Evolutionary conservation across 1,284 basidiomycete genomes (phyloP).

Genomic region (Polyporus tsugae): DNA sequence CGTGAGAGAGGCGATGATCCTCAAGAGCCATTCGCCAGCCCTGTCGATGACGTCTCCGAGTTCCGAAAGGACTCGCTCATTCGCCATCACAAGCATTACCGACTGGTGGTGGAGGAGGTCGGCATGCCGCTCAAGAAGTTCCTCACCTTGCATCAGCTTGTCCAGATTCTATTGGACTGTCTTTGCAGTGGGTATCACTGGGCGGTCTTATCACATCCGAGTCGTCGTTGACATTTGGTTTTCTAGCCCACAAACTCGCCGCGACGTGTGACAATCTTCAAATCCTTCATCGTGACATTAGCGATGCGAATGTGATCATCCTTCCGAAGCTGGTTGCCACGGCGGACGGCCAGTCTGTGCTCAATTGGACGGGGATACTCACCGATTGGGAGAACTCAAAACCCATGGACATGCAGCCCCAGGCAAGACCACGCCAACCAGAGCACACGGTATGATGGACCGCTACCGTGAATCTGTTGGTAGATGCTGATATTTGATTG

Average conservation of each 20-base stretch:
- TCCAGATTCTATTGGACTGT: conserved; percentile 5
- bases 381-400: conserved; percentile 15
- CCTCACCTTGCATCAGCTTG: conserved; percentile 6
- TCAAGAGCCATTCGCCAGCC: too few species aligned
- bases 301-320: background rate
- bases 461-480: background rate
- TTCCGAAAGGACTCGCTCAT: background rate
- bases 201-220: too few species aligned
- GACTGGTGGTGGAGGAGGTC: conserved; percentile 13
- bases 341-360: background rate
- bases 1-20: too few species aligned
- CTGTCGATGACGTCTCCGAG: too few species aligned
- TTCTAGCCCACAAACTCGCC: background rate
- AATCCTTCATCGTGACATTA: background rate
- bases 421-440: background rate
- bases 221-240: background rate
- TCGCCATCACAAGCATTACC: background rate
- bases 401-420: too few species aligned
- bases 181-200: background rate
- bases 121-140: conserved; percentile 12
- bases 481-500: background rate
- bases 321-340: background rate
- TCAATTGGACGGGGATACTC: background rate
- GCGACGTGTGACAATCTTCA: background rate
- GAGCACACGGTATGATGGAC: conserved; percentile 13